Evolutionary conservation across 352 stramenopile genomes (phyloP).

Genomic region (Lagenidium sp.): DNA sequence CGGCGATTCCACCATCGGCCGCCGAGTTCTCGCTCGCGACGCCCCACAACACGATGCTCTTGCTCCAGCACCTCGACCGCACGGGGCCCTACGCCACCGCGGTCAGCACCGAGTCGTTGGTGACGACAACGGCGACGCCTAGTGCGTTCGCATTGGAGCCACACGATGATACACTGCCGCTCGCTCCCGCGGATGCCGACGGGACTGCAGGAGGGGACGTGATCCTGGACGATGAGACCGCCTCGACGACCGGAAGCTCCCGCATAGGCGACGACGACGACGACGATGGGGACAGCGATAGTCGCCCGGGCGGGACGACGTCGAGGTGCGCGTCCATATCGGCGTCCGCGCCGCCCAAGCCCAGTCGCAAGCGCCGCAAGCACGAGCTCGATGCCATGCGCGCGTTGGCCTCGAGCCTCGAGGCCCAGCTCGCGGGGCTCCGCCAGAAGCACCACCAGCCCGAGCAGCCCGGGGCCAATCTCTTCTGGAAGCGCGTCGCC

Average conservation of each 20-base stretch:
- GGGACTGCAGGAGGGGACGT: too few relatives aligned
- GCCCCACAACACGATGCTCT: not conserved
- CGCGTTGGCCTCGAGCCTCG: slow-evolving; percentile 23
- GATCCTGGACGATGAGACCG: not conserved
- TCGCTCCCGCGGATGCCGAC: too few relatives aligned
- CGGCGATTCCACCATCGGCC: not conserved
- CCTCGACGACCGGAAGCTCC: not conserved
- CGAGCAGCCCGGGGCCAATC: slow-evolving; percentile 16
- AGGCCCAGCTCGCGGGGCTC: slow-evolving; percentile 31
- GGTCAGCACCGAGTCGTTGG: not conserved
- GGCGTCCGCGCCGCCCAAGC: slow-evolving; percentile 8
- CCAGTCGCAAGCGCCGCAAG: slow-evolving; percentile 39
- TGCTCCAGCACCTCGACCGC: not conserved
- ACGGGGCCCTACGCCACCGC: not conserved
- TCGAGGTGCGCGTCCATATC: too few relatives aligned
- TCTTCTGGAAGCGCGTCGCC: slow-evolving; percentile 39
- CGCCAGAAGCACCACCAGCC: slow-evolving; percentile 15
- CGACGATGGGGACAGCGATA: too few relatives aligned
- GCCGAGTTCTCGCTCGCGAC: too few relatives aligned
- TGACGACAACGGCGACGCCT: too few relatives aligned
- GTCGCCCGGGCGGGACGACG: too few relatives aligned
- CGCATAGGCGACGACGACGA: too few relatives aligned
- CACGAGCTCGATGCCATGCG: slow-evolving; percentile 48
- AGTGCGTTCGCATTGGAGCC: too few relatives aligned
- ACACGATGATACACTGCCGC: too few relatives aligned